Percentiles rank a stretch among this genome's conserved stretches.
phyloP scores from a whole-genome alignment of 805 yeast species.

The Hagleromyces aurorensis region DNA sequence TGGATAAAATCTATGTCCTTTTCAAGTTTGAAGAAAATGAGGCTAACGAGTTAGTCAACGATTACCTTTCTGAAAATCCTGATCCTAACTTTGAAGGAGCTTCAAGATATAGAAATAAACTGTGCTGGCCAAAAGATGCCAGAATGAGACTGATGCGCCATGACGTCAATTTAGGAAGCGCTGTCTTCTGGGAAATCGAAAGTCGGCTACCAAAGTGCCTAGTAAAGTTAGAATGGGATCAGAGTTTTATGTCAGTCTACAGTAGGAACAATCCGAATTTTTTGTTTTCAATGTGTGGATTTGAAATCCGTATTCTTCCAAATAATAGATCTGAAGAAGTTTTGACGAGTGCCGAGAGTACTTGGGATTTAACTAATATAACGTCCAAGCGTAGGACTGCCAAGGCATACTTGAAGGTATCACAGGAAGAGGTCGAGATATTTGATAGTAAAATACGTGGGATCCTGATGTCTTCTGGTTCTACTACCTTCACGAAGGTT shows the following conservation, averaged over 20 bases:
- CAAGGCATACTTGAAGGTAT: constrained; percentile 75
- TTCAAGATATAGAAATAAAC: constrained; percentile 77
- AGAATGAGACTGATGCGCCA: constrained; percentile 86
- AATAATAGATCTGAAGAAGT: constrained; percentile 50
- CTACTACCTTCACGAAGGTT: constrained; percentile 88
- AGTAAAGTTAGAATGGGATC: constrained; percentile 69
- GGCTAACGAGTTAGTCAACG: constrained; percentile 65
- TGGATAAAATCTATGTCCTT: constrained; percentile 73
- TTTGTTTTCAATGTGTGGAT: constrained; percentile 87
- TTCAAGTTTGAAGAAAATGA: constrained; percentile 71
- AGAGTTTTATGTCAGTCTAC: constrained; percentile 78
- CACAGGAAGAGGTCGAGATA: constrained; percentile 67
- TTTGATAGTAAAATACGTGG: constrained; percentile 83
- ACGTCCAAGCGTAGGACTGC: constrained; percentile 79
- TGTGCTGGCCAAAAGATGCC: constrained; percentile 91
- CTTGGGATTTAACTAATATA: constrained; percentile 78
- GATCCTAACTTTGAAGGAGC: constrained; percentile 87
- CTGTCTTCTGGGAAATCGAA: constrained; percentile 83
- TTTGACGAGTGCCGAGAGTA: constrained; percentile 63
- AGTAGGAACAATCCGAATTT: constrained; percentile 85
- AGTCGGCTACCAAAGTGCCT: constrained; percentile 73
- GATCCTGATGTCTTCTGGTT: constrained; percentile 89
- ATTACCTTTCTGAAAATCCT: constrained; percentile 74
- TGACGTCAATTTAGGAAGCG: constrained; percentile 88
- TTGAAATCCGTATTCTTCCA: constrained; percentile 85